phyloP scores from a whole-genome alignment of 1,139 yeast species.

The Wickerhamomyces sp. region DNA sequence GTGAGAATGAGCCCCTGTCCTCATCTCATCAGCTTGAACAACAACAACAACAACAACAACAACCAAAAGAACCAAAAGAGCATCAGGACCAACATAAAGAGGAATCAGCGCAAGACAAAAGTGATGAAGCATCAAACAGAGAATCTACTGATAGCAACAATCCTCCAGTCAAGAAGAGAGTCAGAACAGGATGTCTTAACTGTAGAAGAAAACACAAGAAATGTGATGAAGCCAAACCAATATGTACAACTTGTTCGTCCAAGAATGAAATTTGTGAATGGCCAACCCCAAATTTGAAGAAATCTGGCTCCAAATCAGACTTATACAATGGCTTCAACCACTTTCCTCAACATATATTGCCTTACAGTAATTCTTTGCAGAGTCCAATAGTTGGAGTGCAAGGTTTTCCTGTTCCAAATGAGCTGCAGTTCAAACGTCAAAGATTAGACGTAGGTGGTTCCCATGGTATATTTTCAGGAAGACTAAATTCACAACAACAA shows the following conservation, averaged over 20 bases:
- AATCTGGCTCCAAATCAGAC: constrained; percentile 3
- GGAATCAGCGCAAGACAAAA: not conserved
- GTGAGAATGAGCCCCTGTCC: not conserved
- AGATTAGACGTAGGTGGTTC: not conserved
- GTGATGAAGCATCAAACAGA: not conserved
- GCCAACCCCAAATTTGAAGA: constrained; percentile 30
- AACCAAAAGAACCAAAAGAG: not conserved
- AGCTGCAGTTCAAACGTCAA: not conserved
- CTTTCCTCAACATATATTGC: not conserved
- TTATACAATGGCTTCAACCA: not conserved
- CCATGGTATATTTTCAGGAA: not conserved
- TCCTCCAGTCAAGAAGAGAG: constrained; percentile 13
- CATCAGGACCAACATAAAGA: not conserved
- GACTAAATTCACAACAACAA: not conserved
- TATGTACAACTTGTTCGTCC: constrained; percentile 35
- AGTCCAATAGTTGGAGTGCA: not conserved
- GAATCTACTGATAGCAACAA: not conserved
- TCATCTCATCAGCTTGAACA: not conserved
- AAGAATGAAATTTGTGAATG: constrained; percentile 42
- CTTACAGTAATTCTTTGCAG: not conserved
- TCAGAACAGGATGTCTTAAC: constrained; percentile 24
- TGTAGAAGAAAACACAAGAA: constrained; percentile 26
- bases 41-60: not conserved
- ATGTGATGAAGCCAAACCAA: constrained; percentile 24
- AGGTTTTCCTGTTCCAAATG: not conserved